A percentile compares a stretch with the other conserved stretches of the same genome.
Conservation (phyloP, 139 green algal genomes). For the Chlamydomonas eustigma region DNA sequence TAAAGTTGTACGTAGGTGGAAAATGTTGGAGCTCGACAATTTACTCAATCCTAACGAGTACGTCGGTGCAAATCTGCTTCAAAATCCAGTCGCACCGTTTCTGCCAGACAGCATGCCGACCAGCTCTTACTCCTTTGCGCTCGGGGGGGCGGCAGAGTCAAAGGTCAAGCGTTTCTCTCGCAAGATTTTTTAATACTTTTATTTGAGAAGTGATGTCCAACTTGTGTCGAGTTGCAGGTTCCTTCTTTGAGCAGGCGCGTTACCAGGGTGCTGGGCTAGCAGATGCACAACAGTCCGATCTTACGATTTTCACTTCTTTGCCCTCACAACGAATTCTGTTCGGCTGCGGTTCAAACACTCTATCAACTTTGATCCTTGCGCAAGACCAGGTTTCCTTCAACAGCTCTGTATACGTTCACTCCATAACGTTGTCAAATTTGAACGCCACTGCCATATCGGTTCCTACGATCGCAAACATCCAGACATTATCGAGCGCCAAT, state of each 20-base stretch:
- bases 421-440: not conserved
- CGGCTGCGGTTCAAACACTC: not conserved
- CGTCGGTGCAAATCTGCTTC: too few species aligned
- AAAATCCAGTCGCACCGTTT: too few species aligned
- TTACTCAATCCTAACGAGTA: too few species aligned
- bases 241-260: not conserved
- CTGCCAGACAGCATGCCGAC: too few species aligned
- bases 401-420: not conserved
- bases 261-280: not conserved
- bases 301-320: not conserved
- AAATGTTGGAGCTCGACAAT: too few species aligned
- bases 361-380: not conserved
- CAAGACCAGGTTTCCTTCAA: not conserved
- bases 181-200: too few species aligned
- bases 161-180: too few species aligned
- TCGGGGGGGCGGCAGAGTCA: too few species aligned
- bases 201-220: too few species aligned
- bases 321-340: not conserved
- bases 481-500: not conserved
- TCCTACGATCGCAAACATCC: not conserved
- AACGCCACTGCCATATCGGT: not conserved
- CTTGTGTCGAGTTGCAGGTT: too few species aligned
- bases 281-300: not conserved
- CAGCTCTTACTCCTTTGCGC: too few species aligned
- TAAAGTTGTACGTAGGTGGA: too few species aligned